These are phyloP conservation scores for Pseudoneurospora amorphoporcata DNA, from an alignment of 495 filamentous ascomycete species.

Conservation along the genomic window DNA sequence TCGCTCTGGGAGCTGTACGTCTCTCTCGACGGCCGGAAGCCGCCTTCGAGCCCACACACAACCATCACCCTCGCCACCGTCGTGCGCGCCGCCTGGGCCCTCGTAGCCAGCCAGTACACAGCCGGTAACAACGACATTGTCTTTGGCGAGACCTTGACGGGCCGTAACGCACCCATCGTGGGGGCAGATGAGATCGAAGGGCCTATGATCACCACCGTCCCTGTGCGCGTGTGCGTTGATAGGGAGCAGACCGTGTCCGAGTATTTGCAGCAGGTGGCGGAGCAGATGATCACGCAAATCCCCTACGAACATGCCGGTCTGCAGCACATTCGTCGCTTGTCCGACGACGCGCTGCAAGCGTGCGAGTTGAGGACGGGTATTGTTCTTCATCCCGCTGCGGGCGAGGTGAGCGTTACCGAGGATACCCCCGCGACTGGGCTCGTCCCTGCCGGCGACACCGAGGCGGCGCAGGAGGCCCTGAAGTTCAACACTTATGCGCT, in stretches of 20 bases:
- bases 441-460: constrained; percentile 34
- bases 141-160: constrained; percentile 47
- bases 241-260: constrained; percentile 17
- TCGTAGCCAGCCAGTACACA: constrained; percentile 42
- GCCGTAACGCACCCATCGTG: constrained; percentile 40
- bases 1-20: constrained; percentile 43
- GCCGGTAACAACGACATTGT: constrained; percentile 42
- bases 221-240: constrained; percentile 41
- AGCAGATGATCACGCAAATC: constrained; percentile 40
- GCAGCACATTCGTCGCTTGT: constrained; percentile 55
- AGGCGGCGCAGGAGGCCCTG: constrained; percentile 51
- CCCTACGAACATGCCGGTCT: constrained; percentile 59
- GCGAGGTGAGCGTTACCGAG: constrained; percentile 17
- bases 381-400: constrained; percentile 35
- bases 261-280: constrained; percentile 43
- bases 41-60: background rate
- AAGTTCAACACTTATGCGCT: constrained; percentile 60
- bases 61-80: constrained; percentile 46
- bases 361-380: constrained; percentile 46
- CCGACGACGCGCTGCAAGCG: constrained; percentile 49
- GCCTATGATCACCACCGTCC: constrained; percentile 56
- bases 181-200: constrained; percentile 45
- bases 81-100: constrained; percentile 53
- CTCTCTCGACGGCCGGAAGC: constrained; percentile 22
- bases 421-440: constrained; percentile 40